Conservation (phyloP, 352 stramenopile species). For the Phytopythium litorale region DNA sequence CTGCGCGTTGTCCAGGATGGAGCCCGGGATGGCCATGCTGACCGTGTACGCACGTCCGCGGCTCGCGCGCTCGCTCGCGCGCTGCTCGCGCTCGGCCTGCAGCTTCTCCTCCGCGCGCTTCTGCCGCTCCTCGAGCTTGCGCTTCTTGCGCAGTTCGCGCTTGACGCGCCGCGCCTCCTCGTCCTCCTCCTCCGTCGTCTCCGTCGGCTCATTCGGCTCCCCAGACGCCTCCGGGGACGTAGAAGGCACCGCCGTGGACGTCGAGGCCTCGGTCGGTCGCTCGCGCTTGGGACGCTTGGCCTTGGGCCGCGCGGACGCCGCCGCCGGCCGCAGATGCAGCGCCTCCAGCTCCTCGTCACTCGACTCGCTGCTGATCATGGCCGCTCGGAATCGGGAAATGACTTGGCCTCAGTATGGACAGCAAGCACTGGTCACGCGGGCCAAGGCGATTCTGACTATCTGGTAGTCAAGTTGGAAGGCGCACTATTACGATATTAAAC, state of each 20-base stretch:
- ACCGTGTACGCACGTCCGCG: slow-evolving; percentile 90
- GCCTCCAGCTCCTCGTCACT: slow-evolving; percentile 84
- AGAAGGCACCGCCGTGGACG: slow-evolving; percentile 2
- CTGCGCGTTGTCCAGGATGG: slow-evolving; percentile 96
- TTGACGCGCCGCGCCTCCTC: slow-evolving; percentile 34
- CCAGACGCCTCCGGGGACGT: neutral
- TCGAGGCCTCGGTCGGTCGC: slow-evolving; percentile 15
- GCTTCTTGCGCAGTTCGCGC: slow-evolving; percentile 68
- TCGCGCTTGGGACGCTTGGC: slow-evolving; percentile 30
- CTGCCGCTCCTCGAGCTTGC: slow-evolving; percentile 55
- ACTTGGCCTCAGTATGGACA: neutral
- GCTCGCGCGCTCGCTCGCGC: slow-evolving; percentile 29
- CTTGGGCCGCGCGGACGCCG: slow-evolving; percentile 13
- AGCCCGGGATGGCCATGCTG: slow-evolving; percentile 95
- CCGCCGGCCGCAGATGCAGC: slow-evolving; percentile 42
- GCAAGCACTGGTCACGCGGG: neutral
- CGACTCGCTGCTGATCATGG: slow-evolving; percentile 4
- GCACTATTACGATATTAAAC: neutral
- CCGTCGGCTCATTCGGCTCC: neutral
- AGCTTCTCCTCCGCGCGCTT: slow-evolving; percentile 26
- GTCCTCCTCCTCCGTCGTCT: neutral
- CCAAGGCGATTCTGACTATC: neutral
- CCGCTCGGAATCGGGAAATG: neutral
- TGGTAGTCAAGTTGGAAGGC: neutral
- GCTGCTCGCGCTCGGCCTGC: slow-evolving; percentile 32